Conservation (phyloP, 1,284 basidiomycete genomes). For the Amylostereum chailletii region DNA sequence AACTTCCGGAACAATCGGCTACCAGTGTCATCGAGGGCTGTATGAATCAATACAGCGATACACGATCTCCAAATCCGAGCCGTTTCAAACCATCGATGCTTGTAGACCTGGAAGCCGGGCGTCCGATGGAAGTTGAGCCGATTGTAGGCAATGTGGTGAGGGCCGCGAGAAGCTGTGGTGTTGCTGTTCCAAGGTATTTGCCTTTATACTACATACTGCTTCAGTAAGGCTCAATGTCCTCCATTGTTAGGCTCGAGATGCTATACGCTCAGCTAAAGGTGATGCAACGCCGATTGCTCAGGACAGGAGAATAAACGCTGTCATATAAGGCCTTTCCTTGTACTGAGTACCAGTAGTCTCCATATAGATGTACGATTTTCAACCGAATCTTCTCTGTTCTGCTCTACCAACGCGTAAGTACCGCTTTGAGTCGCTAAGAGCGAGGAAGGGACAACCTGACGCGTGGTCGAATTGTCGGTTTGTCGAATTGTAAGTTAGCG, state of each 20-base stretch:
- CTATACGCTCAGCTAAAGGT: slow-evolving; percentile 11
- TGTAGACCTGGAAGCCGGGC: slow-evolving; percentile 44
- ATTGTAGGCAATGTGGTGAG: slow-evolving; percentile 54
- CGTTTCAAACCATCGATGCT: slow-evolving; percentile 31
- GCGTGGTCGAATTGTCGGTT: no score
- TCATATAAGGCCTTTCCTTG: background rate
- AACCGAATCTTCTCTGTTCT: no score
- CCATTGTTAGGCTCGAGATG: slow-evolving; percentile 5
- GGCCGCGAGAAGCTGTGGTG: slow-evolving; percentile 34
- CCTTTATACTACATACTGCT: background rate
- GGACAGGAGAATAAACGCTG: background rate
- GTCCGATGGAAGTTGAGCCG: slow-evolving; percentile 58
- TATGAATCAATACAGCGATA: slow-evolving; percentile 4
- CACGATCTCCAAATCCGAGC: slow-evolving; percentile 1
- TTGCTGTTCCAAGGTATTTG: slow-evolving; percentile 16
- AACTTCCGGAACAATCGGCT: background rate
- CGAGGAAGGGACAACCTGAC: no score
- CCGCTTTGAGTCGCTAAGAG: no score
- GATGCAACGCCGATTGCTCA: slow-evolving; percentile 6
- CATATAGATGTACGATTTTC: no score
- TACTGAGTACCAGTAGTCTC: no score
- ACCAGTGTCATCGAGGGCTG: slow-evolving; percentile 1
- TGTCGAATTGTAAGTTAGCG: no score
- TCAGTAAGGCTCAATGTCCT: background rate
- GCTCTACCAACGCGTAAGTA: no score